Evolutionary conservation across 2,329 filamentous ascomycete species (phyloP).

Genomic region (Alternaria ethzedia): DNA sequence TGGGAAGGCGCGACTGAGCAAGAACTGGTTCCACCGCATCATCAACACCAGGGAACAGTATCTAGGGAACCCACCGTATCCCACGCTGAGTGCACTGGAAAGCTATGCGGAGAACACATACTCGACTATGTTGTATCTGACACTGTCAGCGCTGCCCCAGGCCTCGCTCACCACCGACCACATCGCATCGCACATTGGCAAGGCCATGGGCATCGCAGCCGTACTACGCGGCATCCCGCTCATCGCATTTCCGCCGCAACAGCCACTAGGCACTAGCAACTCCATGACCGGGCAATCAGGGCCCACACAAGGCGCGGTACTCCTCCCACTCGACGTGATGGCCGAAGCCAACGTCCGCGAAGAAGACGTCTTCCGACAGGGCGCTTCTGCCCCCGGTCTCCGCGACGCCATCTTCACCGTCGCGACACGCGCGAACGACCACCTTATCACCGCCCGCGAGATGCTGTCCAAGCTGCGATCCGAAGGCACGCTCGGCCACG

Average conservation of each 20-base stretch:
- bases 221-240: constrained; percentile 87
- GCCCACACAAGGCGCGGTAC: constrained; percentile 67
- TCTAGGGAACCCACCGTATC: constrained; percentile 82
- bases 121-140: constrained; percentile 88
- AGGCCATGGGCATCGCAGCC: constrained; percentile 86
- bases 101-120: constrained; percentile 95
- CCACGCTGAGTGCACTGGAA: constrained; percentile 75
- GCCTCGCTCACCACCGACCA: constrained; percentile 87
- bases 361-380: constrained; percentile 85
- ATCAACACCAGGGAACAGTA: constrained; percentile 82
- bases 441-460: constrained; percentile 89
- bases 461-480: constrained; percentile 83
- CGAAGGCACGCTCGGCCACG: constrained; percentile 78
- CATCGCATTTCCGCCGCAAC: constrained; percentile 76
- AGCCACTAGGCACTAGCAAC: constrained; percentile 57
- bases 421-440: constrained; percentile 92
- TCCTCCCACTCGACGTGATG: constrained; percentile 90
- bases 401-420: constrained; percentile 91
- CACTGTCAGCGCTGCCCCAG: constrained; percentile 78
- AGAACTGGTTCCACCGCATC: constrained; percentile 67
- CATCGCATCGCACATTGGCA: constrained; percentile 92
- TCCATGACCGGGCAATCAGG: constrained; percentile 47
- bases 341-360: constrained; percentile 79
- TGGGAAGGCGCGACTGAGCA: constrained; percentile 60
- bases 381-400: constrained; percentile 77